Conservation (phyloP, 2,329 filamentous ascomycete genomes). For the Hyphodiscus sp. region DNA sequence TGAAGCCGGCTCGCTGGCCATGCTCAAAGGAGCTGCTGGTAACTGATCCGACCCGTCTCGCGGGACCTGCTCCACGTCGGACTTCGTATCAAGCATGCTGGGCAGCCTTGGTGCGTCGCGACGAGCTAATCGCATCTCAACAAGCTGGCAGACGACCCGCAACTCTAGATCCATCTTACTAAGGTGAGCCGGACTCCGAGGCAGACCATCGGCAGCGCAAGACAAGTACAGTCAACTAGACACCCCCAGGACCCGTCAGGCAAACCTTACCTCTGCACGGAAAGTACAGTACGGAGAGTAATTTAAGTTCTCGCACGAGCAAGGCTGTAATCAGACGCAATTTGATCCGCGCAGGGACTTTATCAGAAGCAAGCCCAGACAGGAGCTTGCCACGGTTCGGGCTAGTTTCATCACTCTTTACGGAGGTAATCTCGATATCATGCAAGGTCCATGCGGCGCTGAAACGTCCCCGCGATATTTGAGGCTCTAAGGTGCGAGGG, state of each 20-base stretch:
- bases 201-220: background rate
- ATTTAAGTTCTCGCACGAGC: no score
- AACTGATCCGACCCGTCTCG: no score
- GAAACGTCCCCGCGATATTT: conserved; percentile 8
- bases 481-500: conserved; percentile 7
- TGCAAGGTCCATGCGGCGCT: background rate
- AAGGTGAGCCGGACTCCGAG: background rate
- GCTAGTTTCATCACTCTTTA: background rate
- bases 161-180: background rate
- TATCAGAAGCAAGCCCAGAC: background rate
- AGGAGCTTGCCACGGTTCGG: background rate
- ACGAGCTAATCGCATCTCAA: background rate
- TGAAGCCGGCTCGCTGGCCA: background rate
- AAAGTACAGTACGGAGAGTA: no score
- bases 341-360: background rate
- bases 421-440: background rate
- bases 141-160: background rate
- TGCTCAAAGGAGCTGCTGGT: background rate
- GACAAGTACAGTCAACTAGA: no score
- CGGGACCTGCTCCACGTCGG: no score
- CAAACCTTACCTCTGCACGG: no score
- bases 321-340: background rate
- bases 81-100: no score
- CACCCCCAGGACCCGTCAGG: no score
- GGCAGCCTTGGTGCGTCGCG: background rate